These are phyloP conservation scores for Poteriospumella lacustris DNA, from an alignment of 108 stramenopile species.

Conservation along the genomic window DNA sequence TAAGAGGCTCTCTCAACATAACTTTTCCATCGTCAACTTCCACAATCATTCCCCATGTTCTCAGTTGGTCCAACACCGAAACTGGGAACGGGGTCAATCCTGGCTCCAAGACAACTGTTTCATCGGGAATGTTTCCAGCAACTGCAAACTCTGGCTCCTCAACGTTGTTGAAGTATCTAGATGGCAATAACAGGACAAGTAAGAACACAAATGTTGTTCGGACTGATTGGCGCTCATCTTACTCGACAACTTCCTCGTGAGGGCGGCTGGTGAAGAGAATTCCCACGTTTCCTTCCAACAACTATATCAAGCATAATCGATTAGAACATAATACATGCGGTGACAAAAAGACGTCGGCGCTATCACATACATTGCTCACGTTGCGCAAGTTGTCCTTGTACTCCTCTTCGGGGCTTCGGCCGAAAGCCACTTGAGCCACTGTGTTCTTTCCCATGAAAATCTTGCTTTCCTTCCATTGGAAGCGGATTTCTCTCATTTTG, in stretches of 20 bases:
- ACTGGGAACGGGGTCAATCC: slow-evolving; percentile 74
- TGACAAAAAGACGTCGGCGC: slow-evolving; percentile 22
- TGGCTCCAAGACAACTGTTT: slow-evolving; percentile 64
- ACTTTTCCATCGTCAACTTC: slow-evolving; percentile 81
- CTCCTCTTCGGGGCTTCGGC: slow-evolving; percentile 79
- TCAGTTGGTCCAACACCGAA: slow-evolving; percentile 85
- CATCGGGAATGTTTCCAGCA: slow-evolving; percentile 65
- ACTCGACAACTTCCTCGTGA: slow-evolving; percentile 62
- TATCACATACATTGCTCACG: slow-evolving; percentile 66
- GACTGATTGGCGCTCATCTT: background rate
- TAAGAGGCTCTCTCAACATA: slow-evolving; percentile 65
- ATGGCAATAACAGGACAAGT: background rate
- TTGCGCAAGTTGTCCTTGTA: slow-evolving; percentile 81
- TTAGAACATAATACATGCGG: background rate
- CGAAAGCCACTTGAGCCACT: slow-evolving; percentile 80
- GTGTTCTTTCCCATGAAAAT: slow-evolving; percentile 95
- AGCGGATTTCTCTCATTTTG: slow-evolving; percentile 77
- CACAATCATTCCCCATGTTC: slow-evolving; percentile 82
- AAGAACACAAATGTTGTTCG: background rate
- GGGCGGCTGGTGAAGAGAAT: slow-evolving; percentile 72
- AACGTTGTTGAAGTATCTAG: slow-evolving; percentile 67
- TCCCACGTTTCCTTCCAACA: slow-evolving; percentile 44
- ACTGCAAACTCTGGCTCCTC: slow-evolving; percentile 80
- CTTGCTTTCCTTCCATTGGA: slow-evolving; percentile 58
- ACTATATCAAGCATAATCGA: background rate